Percentiles rank a stretch among this genome's conserved stretches.
Conservation (phyloP, 306 rosid species). For the Oxytropis ochrocephala region DNA sequence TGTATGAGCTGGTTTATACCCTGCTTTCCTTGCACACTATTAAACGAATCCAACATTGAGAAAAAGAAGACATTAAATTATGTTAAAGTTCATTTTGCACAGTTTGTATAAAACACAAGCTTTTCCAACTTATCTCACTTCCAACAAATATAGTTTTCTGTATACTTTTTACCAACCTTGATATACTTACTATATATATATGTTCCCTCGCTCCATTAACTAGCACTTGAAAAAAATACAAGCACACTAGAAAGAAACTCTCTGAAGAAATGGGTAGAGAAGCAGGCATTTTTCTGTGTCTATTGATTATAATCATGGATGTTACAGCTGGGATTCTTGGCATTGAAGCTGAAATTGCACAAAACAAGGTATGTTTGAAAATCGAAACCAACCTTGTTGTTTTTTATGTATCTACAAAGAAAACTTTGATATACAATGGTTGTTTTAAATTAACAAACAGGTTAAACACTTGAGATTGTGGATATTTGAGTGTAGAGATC, state of each 20-base stretch:
- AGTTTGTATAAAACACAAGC: constrained; percentile 43
- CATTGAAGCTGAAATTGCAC: constrained; percentile 82
- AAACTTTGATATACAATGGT: neutral
- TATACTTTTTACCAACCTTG: constrained; percentile 5
- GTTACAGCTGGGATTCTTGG: constrained; percentile 77
- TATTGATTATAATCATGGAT: constrained; percentile 67
- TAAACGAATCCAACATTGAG: constrained; percentile 56
- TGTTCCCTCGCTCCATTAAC: neutral
- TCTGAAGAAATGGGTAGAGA: constrained; percentile 52
- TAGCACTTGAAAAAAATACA: neutral
- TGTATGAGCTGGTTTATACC: constrained; percentile 68
- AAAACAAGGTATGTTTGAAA: constrained; percentile 63
- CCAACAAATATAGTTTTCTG: neutral
- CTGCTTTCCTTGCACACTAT: constrained; percentile 71
- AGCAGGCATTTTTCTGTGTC: constrained; percentile 55
- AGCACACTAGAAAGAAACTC: constrained; percentile 6
- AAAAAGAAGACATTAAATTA: constrained; percentile 29
- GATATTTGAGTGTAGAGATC: constrained; percentile 94
- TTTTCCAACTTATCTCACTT: constrained; percentile 36
- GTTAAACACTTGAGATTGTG: constrained; percentile 73
- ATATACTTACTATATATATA: neutral
- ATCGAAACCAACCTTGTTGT: neutral
- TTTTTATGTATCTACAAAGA: neutral
- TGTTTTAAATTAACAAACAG: constrained; percentile 30
- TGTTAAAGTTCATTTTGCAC: constrained; percentile 27